Percentiles rank a stretch among this genome's conserved stretches.
phyloP scores from a whole-genome alignment of 768 basidiomycete genomes.

The Russula griseocarnosa region DNA sequence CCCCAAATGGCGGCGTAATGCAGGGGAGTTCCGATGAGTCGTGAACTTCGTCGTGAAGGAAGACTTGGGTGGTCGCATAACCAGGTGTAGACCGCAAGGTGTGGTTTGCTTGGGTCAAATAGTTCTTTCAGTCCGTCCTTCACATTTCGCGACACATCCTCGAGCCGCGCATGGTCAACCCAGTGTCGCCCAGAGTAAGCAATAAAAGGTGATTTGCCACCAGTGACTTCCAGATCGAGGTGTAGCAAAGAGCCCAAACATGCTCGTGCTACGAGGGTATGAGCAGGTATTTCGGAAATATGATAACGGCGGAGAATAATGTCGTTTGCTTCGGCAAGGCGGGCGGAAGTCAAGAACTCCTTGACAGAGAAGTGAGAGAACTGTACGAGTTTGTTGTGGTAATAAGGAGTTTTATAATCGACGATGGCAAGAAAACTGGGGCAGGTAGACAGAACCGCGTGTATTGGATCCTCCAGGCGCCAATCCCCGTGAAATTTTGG shows the following conservation, averaged over 20 bases:
- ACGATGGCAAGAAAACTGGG: not conserved
- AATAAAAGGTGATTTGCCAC: not conserved
- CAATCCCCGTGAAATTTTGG: not conserved
- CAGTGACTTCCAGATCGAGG: not conserved
- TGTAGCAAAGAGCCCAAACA: not conserved
- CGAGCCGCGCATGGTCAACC: not conserved
- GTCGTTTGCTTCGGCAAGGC: not conserved
- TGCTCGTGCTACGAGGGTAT: not conserved
- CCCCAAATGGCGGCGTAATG: not conserved
- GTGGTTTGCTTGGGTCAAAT: not conserved
- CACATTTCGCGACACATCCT: not conserved
- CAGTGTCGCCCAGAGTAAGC: not conserved
- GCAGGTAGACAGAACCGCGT: not conserved
- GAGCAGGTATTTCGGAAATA: not conserved
- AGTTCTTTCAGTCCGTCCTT: not conserved
- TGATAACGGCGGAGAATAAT: not conserved
- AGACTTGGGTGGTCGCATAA: not conserved
- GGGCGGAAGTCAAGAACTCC: not conserved
- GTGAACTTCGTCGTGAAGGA: slow-evolving; percentile 42
- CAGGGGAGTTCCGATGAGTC: slow-evolving; percentile 2
- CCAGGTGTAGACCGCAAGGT: not conserved
- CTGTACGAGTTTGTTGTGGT: not conserved
- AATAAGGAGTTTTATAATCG: not conserved
- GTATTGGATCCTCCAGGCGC: not conserved
- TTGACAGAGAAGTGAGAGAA: not conserved